Evolutionary conservation across 257 asterid genomes (phyloP).

Genomic region (Striga asiatica): DNA sequence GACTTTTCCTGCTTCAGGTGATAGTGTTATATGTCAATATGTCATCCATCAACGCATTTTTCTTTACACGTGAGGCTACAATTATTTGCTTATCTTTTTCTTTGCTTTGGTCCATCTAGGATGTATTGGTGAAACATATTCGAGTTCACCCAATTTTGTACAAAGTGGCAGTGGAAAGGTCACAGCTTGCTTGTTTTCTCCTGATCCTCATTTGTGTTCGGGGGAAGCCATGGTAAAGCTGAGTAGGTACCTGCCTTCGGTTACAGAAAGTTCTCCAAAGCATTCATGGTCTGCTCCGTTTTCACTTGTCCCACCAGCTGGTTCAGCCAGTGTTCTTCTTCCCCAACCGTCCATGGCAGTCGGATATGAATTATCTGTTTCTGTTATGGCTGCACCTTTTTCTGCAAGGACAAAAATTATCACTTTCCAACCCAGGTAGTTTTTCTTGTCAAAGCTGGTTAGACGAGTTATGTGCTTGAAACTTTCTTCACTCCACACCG

Average conservation of each 20-base stretch:
- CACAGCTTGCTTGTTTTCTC: constrained; percentile 75
- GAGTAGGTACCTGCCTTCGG: constrained; percentile 45
- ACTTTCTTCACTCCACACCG: constrained; percentile 2
- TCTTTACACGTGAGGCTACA: constrained; percentile 10
- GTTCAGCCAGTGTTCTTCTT: constrained; percentile 65
- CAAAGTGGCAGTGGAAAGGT: constrained; percentile 35
- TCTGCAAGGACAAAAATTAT: constrained; percentile 79
- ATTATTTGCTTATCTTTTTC: constrained; percentile 9
- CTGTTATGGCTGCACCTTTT: constrained; percentile 80
- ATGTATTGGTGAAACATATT: constrained; percentile 30
- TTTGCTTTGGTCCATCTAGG: constrained; percentile 21
- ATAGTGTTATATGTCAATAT: constrained; percentile 15
- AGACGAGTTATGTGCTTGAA: constrained; percentile 12
- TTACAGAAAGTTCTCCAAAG: constrained; percentile 33
- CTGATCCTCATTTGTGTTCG: constrained; percentile 54
- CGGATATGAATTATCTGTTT: constrained; percentile 71
- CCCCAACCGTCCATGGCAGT: constrained; percentile 63
- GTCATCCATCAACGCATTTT: constrained; percentile 19
- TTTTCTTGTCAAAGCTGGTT: constrained; percentile 11
- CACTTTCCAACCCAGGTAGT: constrained; percentile 86
- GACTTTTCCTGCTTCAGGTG: constrained; percentile 34
- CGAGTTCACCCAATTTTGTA: constrained; percentile 28
- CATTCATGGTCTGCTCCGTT: constrained; percentile 73
- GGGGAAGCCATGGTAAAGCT: constrained; percentile 63
- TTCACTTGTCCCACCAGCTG: constrained; percentile 87